phyloP scores from a whole-genome alignment of 73 alveolate species.

The Paramecium octaurelia region DNA sequence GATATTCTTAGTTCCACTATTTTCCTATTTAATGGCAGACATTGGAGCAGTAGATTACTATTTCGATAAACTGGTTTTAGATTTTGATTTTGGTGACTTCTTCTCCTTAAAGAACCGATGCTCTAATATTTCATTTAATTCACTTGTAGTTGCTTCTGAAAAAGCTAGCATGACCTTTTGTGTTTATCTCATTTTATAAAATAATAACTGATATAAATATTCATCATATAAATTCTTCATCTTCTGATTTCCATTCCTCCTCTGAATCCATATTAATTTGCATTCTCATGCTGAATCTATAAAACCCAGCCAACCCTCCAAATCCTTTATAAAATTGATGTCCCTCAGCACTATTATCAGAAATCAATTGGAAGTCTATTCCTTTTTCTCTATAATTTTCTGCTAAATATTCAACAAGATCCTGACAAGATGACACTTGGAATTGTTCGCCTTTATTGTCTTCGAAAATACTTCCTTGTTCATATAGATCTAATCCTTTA shows the following conservation, averaged over 20 bases:
- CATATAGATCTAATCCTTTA: constrained; percentile 65
- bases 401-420: constrained; percentile 94
- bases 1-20: not conserved
- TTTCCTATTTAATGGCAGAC: not conserved
- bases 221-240: not conserved
- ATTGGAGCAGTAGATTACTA: not conserved
- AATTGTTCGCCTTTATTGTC: not conserved
- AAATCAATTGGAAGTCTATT: constrained; percentile 88
- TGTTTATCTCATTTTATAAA: not conserved
- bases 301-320: constrained; percentile 98
- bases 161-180: not conserved
- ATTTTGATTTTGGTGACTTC: not conserved
- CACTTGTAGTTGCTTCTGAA: constrained; percentile 2
- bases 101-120: not conserved
- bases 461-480: not conserved
- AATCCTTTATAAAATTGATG: constrained; percentile 95
- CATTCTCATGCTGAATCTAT: constrained; percentile 73
- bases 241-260: not conserved
- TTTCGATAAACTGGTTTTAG: not conserved
- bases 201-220: not conserved
- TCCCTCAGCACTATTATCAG: constrained; percentile 97
- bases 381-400: constrained; percentile 90
- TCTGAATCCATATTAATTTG: constrained; percentile 74
- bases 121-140: not conserved
- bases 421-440: not conserved